These are phyloP conservation scores for Neoconidiobolus thromboides DNA, from an alignment of 371 early-diverging fungal species.

Conservation along the genomic window DNA sequence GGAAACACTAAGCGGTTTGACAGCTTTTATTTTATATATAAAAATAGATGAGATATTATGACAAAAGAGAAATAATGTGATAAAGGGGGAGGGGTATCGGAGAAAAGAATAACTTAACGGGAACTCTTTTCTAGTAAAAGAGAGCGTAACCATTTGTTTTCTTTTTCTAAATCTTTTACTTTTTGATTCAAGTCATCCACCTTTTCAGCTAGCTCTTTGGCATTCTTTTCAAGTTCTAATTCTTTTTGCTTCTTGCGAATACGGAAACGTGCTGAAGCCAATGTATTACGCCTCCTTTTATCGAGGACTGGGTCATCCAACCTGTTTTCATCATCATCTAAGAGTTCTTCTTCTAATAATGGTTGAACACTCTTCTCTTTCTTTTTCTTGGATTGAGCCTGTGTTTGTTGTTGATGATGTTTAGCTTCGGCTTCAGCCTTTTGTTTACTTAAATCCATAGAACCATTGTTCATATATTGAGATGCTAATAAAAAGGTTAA, in stretches of 20 bases:
- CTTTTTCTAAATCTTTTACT: slow-evolving; percentile 64
- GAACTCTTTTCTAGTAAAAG: slow-evolving; percentile 63
- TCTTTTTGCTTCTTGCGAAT: slow-evolving; percentile 81
- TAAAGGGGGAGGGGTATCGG: no score
- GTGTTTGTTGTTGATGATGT: background rate
- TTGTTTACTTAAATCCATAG: background rate
- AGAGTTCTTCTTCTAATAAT: no score
- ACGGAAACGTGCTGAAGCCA: slow-evolving; percentile 89
- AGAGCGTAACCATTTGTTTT: slow-evolving; percentile 74
- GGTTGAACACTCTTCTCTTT: background rate
- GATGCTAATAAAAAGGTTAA: background rate
- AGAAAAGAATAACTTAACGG: slow-evolving; percentile 13
- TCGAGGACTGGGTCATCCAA: slow-evolving; percentile 17
- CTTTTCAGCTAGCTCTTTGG: slow-evolving; percentile 61
- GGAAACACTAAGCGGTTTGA: no score
- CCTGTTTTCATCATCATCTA: no score
- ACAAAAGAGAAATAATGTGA: no score
- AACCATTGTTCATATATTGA: background rate
- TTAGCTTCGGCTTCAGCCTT: background rate
- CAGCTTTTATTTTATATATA: no score
- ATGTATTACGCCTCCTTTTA: slow-evolving; percentile 82
- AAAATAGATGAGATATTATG: no score
- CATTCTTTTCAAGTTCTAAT: slow-evolving; percentile 61
- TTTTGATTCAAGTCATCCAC: slow-evolving; percentile 45
- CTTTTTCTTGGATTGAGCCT: slow-evolving; percentile 13